Base-by-base conservation (phyloP, 2,329 filamentous ascomycete genomes). In the Botrytis cinerea region DNA sequence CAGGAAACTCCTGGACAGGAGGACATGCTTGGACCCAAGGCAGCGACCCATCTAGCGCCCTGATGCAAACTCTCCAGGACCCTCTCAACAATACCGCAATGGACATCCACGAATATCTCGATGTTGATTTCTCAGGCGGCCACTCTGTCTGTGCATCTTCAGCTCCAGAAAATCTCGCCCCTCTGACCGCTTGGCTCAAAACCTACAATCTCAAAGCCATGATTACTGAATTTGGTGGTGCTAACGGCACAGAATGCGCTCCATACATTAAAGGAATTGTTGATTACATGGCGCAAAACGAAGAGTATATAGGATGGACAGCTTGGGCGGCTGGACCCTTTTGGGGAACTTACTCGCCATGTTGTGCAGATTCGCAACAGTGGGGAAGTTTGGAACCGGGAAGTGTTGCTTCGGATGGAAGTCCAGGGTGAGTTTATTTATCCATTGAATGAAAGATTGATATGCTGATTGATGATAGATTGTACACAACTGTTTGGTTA, bases 81-180 rank as follows among this genome's bases (percentile, higher is more conserved):
- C 84, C 85, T 14, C 73, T 81, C 6, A 83, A 84, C 70, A 87
- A 87, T 78, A 84, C 83, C 28, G 85, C 84, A 7, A 83, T 87
- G 66, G 85, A 87, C 75, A 85, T 86, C 77, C 85, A 87, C 78
- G 83, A 86, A 78, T 86, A 87, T 77, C 82, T 86, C n/a, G 85
- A 87, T 76, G 79, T 80, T 43, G 85, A 86, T 76, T 87, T 82
- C 72, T 85, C 83, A 61, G 85, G 86, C 43, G 75, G 78, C 0
- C 84, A 86, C 75, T 74, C 80, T 12, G 81, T 81, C n/a, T 85
- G 83, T 76, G 81, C 82, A n/a, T 80, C 81, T 63, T 81, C 81
- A 10, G 82, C 83, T 1, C 81, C 81, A 4, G 78, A 79, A 0
- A 82, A 85, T 74, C 81, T 87, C 54, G 80, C 80, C 5, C 80